These are phyloP conservation scores for Arthrobotrys iridis DNA, from an alignment of 2,329 filamentous ascomycete species.

Conservation along the genomic window DNA sequence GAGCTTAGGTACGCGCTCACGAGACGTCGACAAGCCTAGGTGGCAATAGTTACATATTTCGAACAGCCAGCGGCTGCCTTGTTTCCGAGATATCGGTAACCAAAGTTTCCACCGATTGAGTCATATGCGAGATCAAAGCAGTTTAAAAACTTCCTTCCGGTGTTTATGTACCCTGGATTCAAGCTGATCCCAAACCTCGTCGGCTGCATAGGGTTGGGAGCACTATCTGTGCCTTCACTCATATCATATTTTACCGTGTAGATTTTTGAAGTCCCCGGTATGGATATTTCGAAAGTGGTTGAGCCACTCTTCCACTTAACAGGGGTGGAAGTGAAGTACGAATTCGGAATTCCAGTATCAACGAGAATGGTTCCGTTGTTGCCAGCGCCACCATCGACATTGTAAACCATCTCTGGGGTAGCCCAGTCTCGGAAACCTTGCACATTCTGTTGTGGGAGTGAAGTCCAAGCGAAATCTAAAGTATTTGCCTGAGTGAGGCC, in stretches of 20 bases:
- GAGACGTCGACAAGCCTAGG: no score
- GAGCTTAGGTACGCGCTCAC: neutral
- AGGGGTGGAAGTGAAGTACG: conserved; percentile 14
- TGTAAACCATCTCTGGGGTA: conserved; percentile 28
- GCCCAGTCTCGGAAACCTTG: conserved; percentile 19
- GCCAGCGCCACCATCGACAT: neutral
- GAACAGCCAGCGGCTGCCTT: conserved; percentile 1
- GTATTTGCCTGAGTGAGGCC: conserved; percentile 18
- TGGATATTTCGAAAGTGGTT: conserved; percentile 7
- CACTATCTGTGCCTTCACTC: neutral
- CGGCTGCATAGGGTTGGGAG: conserved; percentile 43
- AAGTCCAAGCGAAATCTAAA: conserved; percentile 9
- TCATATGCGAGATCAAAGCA: conserved; percentile 44
- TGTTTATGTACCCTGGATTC: conserved; percentile 32
- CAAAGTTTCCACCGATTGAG: conserved; percentile 40
- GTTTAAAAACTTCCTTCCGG: conserved; percentile 40
- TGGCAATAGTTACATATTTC: conserved; percentile 3
- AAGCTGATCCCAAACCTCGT: conserved; percentile 21
- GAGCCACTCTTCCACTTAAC: neutral
- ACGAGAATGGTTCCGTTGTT: conserved; percentile 24
- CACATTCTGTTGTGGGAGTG: conserved; percentile 11
- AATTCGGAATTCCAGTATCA: conserved; percentile 38
- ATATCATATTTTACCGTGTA: conserved; percentile 29
- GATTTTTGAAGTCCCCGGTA: conserved; percentile 14
- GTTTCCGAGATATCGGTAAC: conserved; percentile 16